Conservation (phyloP, 306 rosid species). For the Sicyos baderoa region DNA sequence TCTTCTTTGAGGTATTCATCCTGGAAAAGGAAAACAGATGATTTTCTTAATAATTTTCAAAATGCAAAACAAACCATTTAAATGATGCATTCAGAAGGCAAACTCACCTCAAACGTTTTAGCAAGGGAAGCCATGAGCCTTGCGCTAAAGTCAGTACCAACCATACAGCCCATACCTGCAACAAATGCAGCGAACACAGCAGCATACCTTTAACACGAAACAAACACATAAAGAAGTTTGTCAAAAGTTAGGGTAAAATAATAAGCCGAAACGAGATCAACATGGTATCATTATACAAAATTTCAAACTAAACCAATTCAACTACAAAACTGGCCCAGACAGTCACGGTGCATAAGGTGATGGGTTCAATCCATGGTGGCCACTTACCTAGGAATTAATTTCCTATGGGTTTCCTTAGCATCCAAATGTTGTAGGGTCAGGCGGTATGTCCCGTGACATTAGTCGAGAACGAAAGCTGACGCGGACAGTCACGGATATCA, state of each 20-base stretch:
- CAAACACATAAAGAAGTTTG: not conserved
- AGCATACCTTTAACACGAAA: slow-evolving; percentile 58
- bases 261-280: not conserved
- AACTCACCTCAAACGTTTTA: slow-evolving; percentile 64
- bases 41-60: not conserved
- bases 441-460: too few species aligned
- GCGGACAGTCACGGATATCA: too few species aligned
- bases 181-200: slow-evolving; percentile 84
- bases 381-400: too few species aligned
- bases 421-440: too few species aligned
- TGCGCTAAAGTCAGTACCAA: slow-evolving; percentile 74
- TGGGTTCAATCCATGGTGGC: too few species aligned
- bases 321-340: not conserved
- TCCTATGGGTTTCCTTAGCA: too few species aligned
- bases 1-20: slow-evolving; percentile 71
- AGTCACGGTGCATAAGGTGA: too few species aligned
- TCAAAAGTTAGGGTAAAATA: not conserved
- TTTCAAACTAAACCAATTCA: slow-evolving; percentile 10
- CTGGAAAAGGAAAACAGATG: slow-evolving; percentile 28
- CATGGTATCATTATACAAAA: not conserved
- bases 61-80: slow-evolving; percentile 5
- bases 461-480: too few species aligned
- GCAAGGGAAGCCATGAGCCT: slow-evolving; percentile 78
- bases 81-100: not conserved
- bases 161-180: slow-evolving; percentile 73